Evolutionary conservation across 2,329 filamentous ascomycete genomes (phyloP).

Genomic region (Fusarium acutatum): DNA sequence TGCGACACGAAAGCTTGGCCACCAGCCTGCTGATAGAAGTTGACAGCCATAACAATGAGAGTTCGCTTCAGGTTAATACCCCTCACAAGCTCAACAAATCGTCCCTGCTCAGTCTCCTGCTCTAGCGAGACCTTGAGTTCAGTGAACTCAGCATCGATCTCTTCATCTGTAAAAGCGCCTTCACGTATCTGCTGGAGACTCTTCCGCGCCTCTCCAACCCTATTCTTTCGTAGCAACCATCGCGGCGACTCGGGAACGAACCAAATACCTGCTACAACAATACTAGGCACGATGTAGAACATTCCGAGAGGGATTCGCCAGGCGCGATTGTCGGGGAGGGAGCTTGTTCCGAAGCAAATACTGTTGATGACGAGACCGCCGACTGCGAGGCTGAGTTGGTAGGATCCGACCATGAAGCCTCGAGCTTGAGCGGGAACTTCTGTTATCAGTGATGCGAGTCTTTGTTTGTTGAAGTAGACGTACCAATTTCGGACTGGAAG

Average conservation of each 20-base stretch:
- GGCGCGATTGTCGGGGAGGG: slow-evolving; percentile 24
- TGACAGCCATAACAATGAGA: slow-evolving; percentile 11
- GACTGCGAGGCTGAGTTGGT: slow-evolving; percentile 45
- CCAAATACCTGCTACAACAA: slow-evolving; percentile 20
- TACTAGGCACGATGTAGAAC: slow-evolving; percentile 33
- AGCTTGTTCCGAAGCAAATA: slow-evolving; percentile 34
- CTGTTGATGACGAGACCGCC: slow-evolving; percentile 40
- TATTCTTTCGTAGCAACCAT: slow-evolving; percentile 35
- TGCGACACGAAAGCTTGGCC: slow-evolving; percentile 34
- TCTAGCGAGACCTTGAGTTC: slow-evolving; percentile 20
- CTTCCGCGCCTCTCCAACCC: slow-evolving; percentile 21
- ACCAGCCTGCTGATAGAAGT: slow-evolving; percentile 31
- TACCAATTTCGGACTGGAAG: slow-evolving; percentile 47
- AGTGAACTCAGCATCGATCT: slow-evolving; percentile 27
- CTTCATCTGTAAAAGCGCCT: slow-evolving; percentile 21
- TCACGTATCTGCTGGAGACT: slow-evolving; percentile 14
- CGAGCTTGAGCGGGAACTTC: slow-evolving; percentile 43
- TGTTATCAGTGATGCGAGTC: no score
- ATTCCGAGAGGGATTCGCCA: slow-evolving; percentile 37
- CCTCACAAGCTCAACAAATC: slow-evolving; percentile 12
- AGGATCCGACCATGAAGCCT: slow-evolving; percentile 47
- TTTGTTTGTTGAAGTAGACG: rapidly evolving
- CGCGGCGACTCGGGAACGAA: slow-evolving; percentile 41
- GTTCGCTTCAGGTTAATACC: slow-evolving; percentile 27
- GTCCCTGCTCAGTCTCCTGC: slow-evolving; percentile 29